Conservation (phyloP, 306 rosid species). For the Ormosia emarginata region DNA sequence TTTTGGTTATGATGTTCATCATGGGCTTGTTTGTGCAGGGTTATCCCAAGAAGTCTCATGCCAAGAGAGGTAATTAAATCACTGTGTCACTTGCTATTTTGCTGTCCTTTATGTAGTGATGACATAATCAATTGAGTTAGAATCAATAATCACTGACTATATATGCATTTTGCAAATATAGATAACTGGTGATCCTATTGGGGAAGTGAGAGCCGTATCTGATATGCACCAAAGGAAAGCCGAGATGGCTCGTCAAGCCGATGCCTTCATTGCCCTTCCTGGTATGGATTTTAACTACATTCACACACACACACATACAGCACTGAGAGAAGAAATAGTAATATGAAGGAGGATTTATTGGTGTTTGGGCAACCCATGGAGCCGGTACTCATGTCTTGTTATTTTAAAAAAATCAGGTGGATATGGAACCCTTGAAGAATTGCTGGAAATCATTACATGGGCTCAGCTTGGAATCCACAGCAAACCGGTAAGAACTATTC, state of each 20-base stretch:
- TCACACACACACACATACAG: not conserved
- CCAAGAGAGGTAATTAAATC: constrained; percentile 91
- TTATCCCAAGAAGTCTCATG: constrained; percentile 88
- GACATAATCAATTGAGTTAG: not conserved
- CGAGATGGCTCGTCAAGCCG: constrained; percentile 98
- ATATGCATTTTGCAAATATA: constrained; percentile 42
- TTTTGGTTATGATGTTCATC: constrained; percentile 9
- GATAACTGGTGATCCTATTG: constrained; percentile 92
- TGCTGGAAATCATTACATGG: constrained; percentile 98
- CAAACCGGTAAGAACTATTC: constrained; percentile 68
- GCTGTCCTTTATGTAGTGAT: not conserved
- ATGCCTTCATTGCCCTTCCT: constrained; percentile 97
- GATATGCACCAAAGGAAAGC: constrained; percentile 99
- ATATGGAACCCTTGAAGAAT: constrained; percentile 96
- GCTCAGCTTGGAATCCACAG: constrained; percentile 99
- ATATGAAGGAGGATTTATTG: not conserved
- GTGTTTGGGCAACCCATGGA: not conserved
- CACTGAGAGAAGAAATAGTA: not conserved
- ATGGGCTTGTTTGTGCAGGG: constrained; percentile 48
- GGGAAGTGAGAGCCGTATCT: constrained; percentile 90
- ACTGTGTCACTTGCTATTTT: not conserved
- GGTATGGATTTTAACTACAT: constrained; percentile 40
- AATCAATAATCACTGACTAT: not conserved
- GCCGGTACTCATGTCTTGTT: constrained; percentile 6
- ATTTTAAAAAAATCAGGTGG: constrained; percentile 56